A percentile compares a stretch with the other conserved stretches of the same genome.
phyloP scores from a whole-genome alignment of 805 yeast species.

The Pichia membranifaciens region DNA sequence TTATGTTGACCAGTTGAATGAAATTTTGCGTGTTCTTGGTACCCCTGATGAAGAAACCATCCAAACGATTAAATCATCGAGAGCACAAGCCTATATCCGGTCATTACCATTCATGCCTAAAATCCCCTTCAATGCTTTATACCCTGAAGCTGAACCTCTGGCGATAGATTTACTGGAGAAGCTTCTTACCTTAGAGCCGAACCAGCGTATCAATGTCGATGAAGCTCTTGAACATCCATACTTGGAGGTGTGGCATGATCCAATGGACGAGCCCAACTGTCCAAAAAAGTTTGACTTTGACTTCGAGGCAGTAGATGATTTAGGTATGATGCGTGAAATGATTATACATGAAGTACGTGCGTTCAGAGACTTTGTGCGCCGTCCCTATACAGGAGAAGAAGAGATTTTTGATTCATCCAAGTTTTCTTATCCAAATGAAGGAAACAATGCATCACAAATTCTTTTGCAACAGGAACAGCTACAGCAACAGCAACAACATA shows the following conservation, averaged over 20 bases:
- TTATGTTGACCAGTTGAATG: conserved; percentile 90
- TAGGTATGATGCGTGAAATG: conserved; percentile 67
- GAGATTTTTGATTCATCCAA: conserved; percentile 17
- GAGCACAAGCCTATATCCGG: conserved; percentile 90
- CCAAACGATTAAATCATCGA: conserved; percentile 67
- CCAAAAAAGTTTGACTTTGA: conserved; percentile 77
- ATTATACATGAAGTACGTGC: conserved; percentile 73
- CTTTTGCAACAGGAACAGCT: conserved; percentile 8
- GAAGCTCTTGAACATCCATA: conserved; percentile 89
- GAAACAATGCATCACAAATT: conserved; percentile 6
- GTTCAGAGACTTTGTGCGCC: conserved; percentile 74
- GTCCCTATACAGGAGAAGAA: conserved; percentile 14
- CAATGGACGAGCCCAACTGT: conserved; percentile 85
- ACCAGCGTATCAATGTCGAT: conserved; percentile 75
- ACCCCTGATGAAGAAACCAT: conserved; percentile 76
- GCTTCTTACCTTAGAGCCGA: conserved; percentile 85
- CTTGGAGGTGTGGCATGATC: conserved; percentile 85
- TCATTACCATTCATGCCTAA: conserved; percentile 78
- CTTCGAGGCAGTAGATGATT: conserved; percentile 79
- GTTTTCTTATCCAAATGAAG: conserved; percentile 11
- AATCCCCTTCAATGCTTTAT: conserved; percentile 63
- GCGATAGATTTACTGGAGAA: conserved; percentile 76
- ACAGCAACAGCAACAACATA: conserved; percentile 11
- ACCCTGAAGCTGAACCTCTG: conserved; percentile 80
- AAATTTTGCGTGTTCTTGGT: conserved; percentile 82